phyloP scores from a whole-genome alignment of 1,284 basidiomycete species.

The Irpex sp. region DNA sequence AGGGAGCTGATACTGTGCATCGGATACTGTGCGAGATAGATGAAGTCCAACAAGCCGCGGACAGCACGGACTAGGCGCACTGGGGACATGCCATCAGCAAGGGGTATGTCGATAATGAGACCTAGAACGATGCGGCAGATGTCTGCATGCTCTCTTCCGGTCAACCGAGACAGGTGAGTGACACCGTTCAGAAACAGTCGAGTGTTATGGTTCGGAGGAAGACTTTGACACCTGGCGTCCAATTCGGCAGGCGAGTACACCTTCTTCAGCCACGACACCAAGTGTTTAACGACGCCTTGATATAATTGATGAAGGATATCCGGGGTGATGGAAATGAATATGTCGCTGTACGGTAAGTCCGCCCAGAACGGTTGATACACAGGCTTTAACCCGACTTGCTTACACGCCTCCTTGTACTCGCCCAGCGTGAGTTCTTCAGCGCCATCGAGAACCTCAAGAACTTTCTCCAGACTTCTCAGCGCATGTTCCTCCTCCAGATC shows the following conservation, averaged over 20 bases:
- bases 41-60: too few species aligned
- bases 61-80: too few species aligned
- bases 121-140: constrained; percentile 31
- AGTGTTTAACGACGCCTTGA: constrained; percentile 40
- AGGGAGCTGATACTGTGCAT: too few species aligned
- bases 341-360: constrained; percentile 41
- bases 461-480: not conserved
- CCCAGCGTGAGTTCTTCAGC: not conserved
- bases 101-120: constrained; percentile 6
- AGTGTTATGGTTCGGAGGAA: constrained; percentile 27
- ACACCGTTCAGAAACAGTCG: constrained; percentile 33
- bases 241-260: constrained; percentile 23
- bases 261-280: constrained; percentile 31
- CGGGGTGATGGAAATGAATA: constrained; percentile 44
- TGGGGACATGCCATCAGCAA: too few species aligned
- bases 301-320: constrained; percentile 53
- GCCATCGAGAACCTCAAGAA: constrained; percentile 12
- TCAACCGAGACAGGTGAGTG: constrained; percentile 22
- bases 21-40: too few species aligned
- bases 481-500: not conserved
- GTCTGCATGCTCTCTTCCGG: constrained; percentile 28
- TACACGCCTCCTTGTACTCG: constrained; percentile 15
- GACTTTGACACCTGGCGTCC: constrained; percentile 23
- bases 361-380: constrained; percentile 45
- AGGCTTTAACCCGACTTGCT: constrained; percentile 19